phyloP scores from a whole-genome alignment of 345 rosid genomes.

The Ailanthus altissimus region DNA sequence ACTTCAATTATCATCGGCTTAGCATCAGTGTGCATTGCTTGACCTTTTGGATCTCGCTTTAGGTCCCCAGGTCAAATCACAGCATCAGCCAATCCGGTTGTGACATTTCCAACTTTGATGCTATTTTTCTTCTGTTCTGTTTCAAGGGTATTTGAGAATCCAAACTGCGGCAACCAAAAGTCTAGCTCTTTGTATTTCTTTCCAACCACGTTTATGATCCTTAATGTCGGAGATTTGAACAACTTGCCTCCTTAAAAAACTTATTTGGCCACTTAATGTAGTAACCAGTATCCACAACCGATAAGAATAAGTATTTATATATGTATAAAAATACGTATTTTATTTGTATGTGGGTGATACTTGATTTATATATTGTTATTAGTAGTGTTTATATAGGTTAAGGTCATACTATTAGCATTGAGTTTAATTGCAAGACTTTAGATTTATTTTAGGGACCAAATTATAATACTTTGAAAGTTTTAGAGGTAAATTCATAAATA shows the following conservation, averaged over 20 bases:
- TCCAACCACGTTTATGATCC: conserved; percentile 44
- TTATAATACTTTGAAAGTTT: no score
- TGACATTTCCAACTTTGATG: neutral
- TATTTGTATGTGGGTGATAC: no score
- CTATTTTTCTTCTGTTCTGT: neutral
- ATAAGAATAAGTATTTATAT: no score
- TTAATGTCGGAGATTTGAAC: conserved; percentile 7
- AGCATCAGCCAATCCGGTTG: neutral
- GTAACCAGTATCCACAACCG: no score
- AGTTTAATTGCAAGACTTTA: no score
- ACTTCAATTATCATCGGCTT: conserved; percentile 48
- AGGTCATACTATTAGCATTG: no score
- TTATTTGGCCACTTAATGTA: conserved; percentile 43
- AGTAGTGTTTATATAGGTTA: no score
- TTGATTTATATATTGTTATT: no score
- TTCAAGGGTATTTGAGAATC: conserved; percentile 28
- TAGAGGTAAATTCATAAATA: no score
- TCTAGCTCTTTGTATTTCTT: conserved; percentile 41
- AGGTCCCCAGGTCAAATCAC: conserved; percentile 46
- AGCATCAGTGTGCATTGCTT: conserved; percentile 33
- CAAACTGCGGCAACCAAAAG: conserved; percentile 40
- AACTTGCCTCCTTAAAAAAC: conserved; percentile 30
- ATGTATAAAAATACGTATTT: no score
- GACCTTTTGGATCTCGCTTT: conserved; percentile 36
- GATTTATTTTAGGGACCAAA: no score